A percentile compares a stretch with the other conserved stretches of the same genome.
phyloP scores from a whole-genome alignment of 1,284 basidiomycete species.

The Serendipita sp. region DNA sequence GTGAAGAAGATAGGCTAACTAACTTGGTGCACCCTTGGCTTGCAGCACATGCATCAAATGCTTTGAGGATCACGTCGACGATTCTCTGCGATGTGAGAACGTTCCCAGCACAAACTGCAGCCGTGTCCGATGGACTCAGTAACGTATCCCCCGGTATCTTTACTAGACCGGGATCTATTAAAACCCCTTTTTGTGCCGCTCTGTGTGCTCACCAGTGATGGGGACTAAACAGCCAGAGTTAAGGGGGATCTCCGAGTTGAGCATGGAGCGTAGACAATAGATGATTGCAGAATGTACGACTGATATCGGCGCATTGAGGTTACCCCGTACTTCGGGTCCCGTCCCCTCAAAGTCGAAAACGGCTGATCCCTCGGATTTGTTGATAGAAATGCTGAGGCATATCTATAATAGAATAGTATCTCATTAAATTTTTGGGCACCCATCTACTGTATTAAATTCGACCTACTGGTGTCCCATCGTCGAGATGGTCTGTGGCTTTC shows the following conservation, averaged over 20 bases:
- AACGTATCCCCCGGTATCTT: constrained; percentile 70
- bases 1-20: constrained; percentile 16
- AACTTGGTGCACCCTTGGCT: constrained; percentile 90
- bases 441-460: neutral
- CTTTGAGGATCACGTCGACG: constrained; percentile 87
- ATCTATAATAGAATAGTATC: constrained; percentile 35
- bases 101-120: constrained; percentile 88
- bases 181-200: constrained; percentile 1
- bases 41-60: constrained; percentile 85
- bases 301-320: constrained; percentile 78
- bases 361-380: constrained; percentile 65
- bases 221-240: constrained; percentile 87
- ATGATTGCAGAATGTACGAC: constrained; percentile 90
- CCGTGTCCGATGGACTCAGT: constrained; percentile 69
- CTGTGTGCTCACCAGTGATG: constrained; percentile 40
- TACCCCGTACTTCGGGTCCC: constrained; percentile 77
- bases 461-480: constrained; percentile 73
- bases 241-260: constrained; percentile 82
- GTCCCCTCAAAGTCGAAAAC: constrained; percentile 86
- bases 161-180: constrained; percentile 29
- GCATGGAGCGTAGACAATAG: constrained; percentile 89
- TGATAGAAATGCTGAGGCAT: constrained; percentile 64
- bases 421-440: neutral
- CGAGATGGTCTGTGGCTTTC: constrained; percentile 63
- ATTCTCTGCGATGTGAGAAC: constrained; percentile 87